Percentiles rank a stretch among this genome's conserved stretches.
Conservation (phyloP, 345 rosid species). For the Litchi chinensis region DNA sequence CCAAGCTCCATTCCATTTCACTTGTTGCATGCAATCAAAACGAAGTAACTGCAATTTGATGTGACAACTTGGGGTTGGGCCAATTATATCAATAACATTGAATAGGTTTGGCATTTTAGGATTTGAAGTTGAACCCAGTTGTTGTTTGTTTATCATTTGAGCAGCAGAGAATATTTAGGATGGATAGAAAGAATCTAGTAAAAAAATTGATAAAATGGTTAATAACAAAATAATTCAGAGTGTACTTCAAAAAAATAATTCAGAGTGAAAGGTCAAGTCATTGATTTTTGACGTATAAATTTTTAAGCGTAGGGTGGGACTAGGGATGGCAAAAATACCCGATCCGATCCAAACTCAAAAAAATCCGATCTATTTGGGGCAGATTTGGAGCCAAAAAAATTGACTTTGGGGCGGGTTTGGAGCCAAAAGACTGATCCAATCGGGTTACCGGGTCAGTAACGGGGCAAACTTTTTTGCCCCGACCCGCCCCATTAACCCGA, state of each 20-base stretch:
- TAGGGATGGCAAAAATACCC: no score
- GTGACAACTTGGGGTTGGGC: not conserved
- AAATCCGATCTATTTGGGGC: no score
- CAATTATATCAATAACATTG: not conserved
- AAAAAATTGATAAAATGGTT: slow-evolving; percentile 26
- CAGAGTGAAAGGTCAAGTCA: not conserved
- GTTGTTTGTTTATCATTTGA: not conserved
- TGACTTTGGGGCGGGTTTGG: no score
- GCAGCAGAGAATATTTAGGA: slow-evolving; percentile 9
- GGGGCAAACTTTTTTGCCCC: no score
- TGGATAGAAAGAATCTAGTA: slow-evolving; percentile 16
- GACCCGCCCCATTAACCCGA: no score
- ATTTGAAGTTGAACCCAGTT: not conserved
- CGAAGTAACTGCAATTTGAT: not conserved
- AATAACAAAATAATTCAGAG: slow-evolving; percentile 9
- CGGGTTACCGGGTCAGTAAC: no score
- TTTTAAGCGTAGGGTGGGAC: no score
- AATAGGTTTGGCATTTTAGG: not conserved
- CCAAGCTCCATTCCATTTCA: not conserved
- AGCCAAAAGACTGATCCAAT: no score
- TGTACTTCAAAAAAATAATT: no score
- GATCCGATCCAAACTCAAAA: no score
- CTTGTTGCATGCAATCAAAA: not conserved
- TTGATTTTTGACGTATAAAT: slow-evolving; percentile 13
- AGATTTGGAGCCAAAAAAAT: no score